A percentile compares a stretch with the other conserved stretches of the same genome.
These are phyloP conservation scores for Cladophialophora exuberans DNA, from an alignment of 2,329 filamentous ascomycete genomes.

Conservation along the genomic window DNA sequence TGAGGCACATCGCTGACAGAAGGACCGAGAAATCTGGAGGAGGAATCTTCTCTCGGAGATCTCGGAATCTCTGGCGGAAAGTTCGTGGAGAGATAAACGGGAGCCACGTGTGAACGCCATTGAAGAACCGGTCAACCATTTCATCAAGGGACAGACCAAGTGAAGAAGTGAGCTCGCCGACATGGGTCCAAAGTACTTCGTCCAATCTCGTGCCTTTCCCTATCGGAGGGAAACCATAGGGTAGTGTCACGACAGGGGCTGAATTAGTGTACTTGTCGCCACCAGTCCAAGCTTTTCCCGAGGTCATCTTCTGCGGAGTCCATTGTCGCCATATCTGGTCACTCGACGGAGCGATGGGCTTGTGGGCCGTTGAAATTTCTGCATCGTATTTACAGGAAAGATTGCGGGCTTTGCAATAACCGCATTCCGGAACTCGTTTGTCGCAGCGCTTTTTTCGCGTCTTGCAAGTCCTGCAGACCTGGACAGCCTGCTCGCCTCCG, in stretches of 20 bases:
- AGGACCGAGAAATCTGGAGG: background rate
- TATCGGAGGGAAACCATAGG: background rate
- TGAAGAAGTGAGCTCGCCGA: background rate
- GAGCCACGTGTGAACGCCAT: constrained; percentile 4
- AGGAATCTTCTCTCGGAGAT: background rate
- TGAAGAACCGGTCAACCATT: constrained; percentile 1
- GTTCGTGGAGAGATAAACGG: constrained; percentile 1
- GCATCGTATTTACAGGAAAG: background rate
- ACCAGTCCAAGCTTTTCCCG: background rate
- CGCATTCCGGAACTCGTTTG: background rate
- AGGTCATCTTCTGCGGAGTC: background rate
- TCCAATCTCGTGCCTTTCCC: background rate
- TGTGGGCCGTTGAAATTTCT: background rate
- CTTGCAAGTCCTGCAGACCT: background rate
- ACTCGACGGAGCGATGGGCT: background rate
- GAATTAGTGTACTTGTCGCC: background rate
- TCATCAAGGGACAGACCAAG: background rate
- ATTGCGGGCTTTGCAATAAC: background rate
- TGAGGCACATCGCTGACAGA: background rate
- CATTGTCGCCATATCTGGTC: background rate
- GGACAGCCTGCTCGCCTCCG: background rate
- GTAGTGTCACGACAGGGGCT: background rate
- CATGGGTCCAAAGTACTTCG: background rate
- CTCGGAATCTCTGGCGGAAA: background rate
- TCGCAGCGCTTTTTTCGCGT: background rate